Base-by-base conservation (phyloP, 352 stramenopile species). In the Heterotrichella gracilis region DNA sequence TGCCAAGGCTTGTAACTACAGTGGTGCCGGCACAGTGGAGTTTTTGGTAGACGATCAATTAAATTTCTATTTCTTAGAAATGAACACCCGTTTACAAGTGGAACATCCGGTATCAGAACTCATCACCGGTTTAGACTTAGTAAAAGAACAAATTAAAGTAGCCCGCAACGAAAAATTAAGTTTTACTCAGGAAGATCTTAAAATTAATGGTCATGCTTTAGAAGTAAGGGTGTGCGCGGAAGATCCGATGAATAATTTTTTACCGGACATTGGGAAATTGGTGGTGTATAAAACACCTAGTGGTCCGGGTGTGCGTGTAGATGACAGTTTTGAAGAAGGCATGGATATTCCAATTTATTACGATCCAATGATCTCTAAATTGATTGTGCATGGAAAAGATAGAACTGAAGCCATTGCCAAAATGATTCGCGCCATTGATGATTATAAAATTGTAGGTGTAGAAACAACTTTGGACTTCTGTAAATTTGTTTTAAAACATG, bases 1-100 rank as follows among this genome's bases (percentile, higher is more conserved):
- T 13, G 89, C 86, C n/a, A 81, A 83, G 73, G 83, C 86, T 23
- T 87, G 95, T 19, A 79, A 79, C n/a, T 97, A 97, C 76, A 73
- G 82, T 21, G 89, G 75, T 39, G 90, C 91, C 0, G 90, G 90
- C 19, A 96, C 89, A 0, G 86, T 97, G 0, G 89, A 97, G 77
- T 94, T 95, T 73, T 73, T 97, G 24, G 90, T 85, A 66, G 89
- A 95, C 71, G 86, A 90, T 68, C 72, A 95, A 76, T 84, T 93
- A 74, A 93, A 93, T 75, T 96, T 95, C 74, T 95, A 94, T 74
- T 97, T 97, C 72, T 76, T 97, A 9, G 90, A 97, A 78, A 96
- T 97, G 89, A 97, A 94, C 78, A 95, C 90, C 22, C 81, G 85
- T 25, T 74, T 92, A 20, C 80, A 90, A 73, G 84, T 95, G 3